Evolutionary conservation across 352 stramenopile genomes (phyloP).

Genomic region (Pythium pyrilobum): DNA sequence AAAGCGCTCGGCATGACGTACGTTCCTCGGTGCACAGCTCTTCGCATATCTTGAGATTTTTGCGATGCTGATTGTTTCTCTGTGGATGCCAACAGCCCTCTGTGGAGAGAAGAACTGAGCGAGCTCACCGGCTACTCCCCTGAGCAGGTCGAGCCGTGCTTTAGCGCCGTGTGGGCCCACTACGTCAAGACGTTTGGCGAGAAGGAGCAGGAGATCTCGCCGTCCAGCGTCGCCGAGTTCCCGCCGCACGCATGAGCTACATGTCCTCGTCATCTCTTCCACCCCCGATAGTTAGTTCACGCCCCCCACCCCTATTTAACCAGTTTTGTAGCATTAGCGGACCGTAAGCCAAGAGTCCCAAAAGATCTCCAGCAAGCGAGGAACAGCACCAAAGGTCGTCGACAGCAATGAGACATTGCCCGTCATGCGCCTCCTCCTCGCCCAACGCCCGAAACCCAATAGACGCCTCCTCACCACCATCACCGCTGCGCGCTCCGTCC

Average conservation of each 20-base stretch:
- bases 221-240: constrained; percentile 52
- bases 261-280: not conserved
- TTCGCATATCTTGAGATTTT: not conserved
- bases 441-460: not conserved
- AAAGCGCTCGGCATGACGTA: constrained; percentile 73
- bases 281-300: constrained; percentile 8
- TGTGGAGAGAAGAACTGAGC: constrained; percentile 81
- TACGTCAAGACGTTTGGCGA: constrained; percentile 73
- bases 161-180: constrained; percentile 77
- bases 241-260: constrained; percentile 15
- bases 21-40: not conserved
- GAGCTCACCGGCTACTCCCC: constrained; percentile 76
- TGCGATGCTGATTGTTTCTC: not conserved
- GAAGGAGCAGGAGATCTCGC: constrained; percentile 72
- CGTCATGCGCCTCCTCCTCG: too few relatives aligned
- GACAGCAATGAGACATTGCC: too few relatives aligned
- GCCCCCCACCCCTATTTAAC: constrained; percentile 18
- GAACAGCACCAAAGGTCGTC: constrained; percentile 1
- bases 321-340: constrained; percentile 22
- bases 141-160: constrained; percentile 78
- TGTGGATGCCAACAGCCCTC: constrained; percentile 26
- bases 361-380: not conserved
- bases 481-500: too few relatives aligned
- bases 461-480: too few relatives aligned
- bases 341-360: constrained; percentile 2